Evolutionary conservation across 208 protist genomes (phyloP).

Genomic region (Leishmania guyanensis): DNA sequence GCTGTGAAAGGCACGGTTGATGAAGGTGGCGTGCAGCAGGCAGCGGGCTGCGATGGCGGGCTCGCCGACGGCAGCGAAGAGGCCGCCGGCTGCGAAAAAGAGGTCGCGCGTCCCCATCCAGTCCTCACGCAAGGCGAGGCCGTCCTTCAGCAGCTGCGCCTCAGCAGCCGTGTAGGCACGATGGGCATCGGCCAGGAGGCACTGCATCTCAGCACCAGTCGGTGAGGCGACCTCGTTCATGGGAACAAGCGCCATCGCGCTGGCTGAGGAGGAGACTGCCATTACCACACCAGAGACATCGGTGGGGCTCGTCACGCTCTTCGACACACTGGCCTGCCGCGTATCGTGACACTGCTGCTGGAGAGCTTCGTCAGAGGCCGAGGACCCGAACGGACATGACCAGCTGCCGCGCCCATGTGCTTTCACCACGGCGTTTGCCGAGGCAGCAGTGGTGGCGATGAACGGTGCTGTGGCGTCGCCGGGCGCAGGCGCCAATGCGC

Average conservation of each 20-base stretch:
- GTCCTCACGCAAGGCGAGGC: slow-evolving; percentile 57
- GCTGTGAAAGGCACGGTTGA: slow-evolving; percentile 63
- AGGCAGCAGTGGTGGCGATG: not conserved
- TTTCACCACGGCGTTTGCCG: not conserved
- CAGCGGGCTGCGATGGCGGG: slow-evolving; percentile 43
- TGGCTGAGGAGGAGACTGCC: not conserved
- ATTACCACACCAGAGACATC: not conserved
- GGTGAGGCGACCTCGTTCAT: not conserved
- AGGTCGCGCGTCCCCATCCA: slow-evolving; percentile 65
- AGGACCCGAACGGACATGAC: slow-evolving; percentile 4
- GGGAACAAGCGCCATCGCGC: not conserved
- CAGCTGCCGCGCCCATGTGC: not conserved
- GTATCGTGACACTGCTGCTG: not conserved
- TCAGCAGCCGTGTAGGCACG: slow-evolving; percentile 46
- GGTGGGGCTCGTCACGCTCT: not conserved
- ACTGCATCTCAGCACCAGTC: slow-evolving; percentile 12
- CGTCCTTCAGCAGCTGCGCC: slow-evolving; percentile 38
- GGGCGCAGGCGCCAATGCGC: not conserved
- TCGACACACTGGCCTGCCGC: not conserved
- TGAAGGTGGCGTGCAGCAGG: slow-evolving; percentile 72
- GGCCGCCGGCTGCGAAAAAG: slow-evolving; percentile 69
- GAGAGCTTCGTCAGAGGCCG: slow-evolving; percentile 2
- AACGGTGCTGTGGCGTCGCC: not conserved
- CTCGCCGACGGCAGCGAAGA: slow-evolving; percentile 58
- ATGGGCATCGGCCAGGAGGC: slow-evolving; percentile 35